Percentiles rank a stretch among this genome's conserved stretches.
Evolutionary conservation across 163 green algal species (phyloP).

Genomic region (Chlorella variabilis): DNA sequence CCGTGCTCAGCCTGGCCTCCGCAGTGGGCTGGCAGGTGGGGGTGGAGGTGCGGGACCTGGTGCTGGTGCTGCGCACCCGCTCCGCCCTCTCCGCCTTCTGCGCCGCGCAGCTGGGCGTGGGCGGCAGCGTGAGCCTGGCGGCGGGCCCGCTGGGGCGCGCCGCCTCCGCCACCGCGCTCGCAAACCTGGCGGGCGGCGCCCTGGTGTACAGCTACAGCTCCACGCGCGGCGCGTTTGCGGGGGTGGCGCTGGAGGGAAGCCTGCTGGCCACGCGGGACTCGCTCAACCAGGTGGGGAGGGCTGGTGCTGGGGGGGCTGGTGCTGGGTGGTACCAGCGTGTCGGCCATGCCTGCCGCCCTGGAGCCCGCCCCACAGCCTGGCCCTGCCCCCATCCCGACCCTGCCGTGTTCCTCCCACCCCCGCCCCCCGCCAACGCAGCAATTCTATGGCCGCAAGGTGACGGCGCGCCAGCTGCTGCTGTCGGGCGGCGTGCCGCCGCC

Average conservation of each 20-base stretch:
- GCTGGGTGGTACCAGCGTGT: background rate
- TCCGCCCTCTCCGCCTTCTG: slow-evolving; percentile 55
- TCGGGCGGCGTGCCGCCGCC: slow-evolving; percentile 49
- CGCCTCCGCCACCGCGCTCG: slow-evolving; percentile 11
- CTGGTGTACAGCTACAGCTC: slow-evolving; percentile 53
- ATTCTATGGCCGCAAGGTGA: slow-evolving; percentile 53
- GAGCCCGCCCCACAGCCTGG: background rate
- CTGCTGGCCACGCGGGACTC: slow-evolving; percentile 55
- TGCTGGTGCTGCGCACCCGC: slow-evolving; percentile 66
- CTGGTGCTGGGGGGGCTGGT: background rate
- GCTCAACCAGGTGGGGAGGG: slow-evolving; percentile 43
- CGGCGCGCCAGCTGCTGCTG: slow-evolving; percentile 57
- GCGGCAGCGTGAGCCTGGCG: slow-evolving; percentile 55
- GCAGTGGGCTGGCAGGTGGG: slow-evolving; percentile 37
- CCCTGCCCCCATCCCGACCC: too few relatives aligned
- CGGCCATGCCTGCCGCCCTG: background rate
- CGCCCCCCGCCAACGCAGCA: background rate
- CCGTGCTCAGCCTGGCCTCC: slow-evolving; percentile 57
- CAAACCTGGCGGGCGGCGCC: slow-evolving; percentile 8
- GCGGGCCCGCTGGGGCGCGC: slow-evolving; percentile 61
- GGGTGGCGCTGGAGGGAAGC: slow-evolving; percentile 62
- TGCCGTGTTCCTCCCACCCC: too few relatives aligned
- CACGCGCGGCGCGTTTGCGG: slow-evolving; percentile 66
- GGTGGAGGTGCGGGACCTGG: slow-evolving; percentile 66
- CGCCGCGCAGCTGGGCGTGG: slow-evolving; percentile 55